A percentile compares a stretch with the other conserved stretches of the same genome.
Conservation (phyloP, 495 filamentous ascomycete species). For the Aspergillus conjunctus region DNA sequence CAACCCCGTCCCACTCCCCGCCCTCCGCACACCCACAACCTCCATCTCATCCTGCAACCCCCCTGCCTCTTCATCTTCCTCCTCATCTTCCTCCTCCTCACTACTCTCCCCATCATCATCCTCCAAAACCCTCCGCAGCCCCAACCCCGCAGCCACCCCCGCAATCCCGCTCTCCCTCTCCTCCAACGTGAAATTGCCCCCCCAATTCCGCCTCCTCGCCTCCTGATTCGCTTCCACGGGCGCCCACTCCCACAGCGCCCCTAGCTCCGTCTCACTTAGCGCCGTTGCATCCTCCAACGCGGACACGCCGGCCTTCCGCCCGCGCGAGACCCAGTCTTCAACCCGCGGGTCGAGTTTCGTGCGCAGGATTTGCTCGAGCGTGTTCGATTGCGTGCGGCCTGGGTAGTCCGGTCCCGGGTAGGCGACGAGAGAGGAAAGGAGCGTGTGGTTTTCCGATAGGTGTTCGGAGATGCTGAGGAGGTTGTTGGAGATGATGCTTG, state of each 20-base stretch:
- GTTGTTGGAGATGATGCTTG: conserved; percentile 65
- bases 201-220: conserved; percentile 52
- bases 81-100: conserved; percentile 52
- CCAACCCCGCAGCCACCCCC: conserved; percentile 73
- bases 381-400: conserved; percentile 63
- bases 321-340: conserved; percentile 70
- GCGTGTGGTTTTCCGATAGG: conserved; percentile 57
- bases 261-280: conserved; percentile 43
- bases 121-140: conserved; percentile 58
- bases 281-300: conserved; percentile 37
- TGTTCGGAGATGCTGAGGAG: conserved; percentile 61
- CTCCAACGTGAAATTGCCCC: conserved; percentile 68
- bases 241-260: conserved; percentile 53
- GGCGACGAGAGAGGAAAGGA: conserved; percentile 63
- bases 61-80: conserved; percentile 49
- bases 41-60: conserved; percentile 58
- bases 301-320: conserved; percentile 37
- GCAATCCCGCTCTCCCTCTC: conserved; percentile 67
- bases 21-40: conserved; percentile 44
- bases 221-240: conserved; percentile 54
- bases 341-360: conserved; percentile 80
- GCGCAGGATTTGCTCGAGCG: conserved; percentile 66
- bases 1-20: conserved; percentile 32
- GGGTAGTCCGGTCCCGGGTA: conserved; percentile 80
- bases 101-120: conserved; percentile 39